Evolutionary conservation across 1,139 yeast genomes (phyloP), one percentile per base, ranked within the genome.

Genomic region (Blastobotrys illinoisensis): DNA sequence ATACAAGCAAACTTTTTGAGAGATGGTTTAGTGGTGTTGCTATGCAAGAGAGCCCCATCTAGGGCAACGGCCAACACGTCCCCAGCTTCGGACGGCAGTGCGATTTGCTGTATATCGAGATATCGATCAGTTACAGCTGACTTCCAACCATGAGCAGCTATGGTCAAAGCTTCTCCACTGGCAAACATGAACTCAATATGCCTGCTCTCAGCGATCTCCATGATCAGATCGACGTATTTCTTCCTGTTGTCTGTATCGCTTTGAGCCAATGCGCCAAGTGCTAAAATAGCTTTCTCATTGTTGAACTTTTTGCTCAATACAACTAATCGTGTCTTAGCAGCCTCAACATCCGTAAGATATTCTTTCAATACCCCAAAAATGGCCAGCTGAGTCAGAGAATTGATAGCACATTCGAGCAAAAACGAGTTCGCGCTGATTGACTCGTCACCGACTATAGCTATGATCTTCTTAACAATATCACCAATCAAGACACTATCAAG

Each of bases 161-260:
- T 74, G 36, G 88, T 78, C 24, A 90, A 71, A 0, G 96, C 93
- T 67, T 93, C 98, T 55, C 98, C 98, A 53, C 85, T 79, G 0
- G 91, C 78, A 63, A 93, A 89, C 44, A 86, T 71, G 55, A 77
- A 80, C 58, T 91, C 97, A 9, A 82, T 75, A 60, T 87, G 90
- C 60, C 86, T 88, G 0, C 90, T 80, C n/a, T 62, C 65, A 64
- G 86, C 85, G 0, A 88, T 77, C 4, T 80, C 85, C 62, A 77
- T 81, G 1, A 89, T 65, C 0, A 72, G 62, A 9, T 75, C 67
- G 56, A 83, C 84, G 59, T 73, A 74, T 0, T 63, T 60, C 2
- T 71, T 70, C 16, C 70, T 62, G 5, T 64, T 18, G 60, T 54
- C 4, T 56, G 28, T 16, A 23, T 72, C 70, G 6, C 81, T 73